Evolutionary conservation across 1,284 basidiomycete genomes (phyloP).

Genomic region (Ceratobasidium theobromae): DNA sequence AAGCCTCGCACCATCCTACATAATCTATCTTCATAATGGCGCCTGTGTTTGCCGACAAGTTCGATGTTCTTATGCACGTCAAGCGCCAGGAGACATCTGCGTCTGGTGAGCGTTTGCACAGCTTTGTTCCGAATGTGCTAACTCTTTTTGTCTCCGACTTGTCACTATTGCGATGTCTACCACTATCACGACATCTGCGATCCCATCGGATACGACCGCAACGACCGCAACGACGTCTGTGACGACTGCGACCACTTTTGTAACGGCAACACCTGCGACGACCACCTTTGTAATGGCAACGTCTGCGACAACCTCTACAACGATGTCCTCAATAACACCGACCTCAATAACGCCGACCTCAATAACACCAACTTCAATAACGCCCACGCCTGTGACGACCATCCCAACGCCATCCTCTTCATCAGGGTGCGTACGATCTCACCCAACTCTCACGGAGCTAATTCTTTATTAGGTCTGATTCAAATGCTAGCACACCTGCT

Average conservation of each 20-base stretch:
- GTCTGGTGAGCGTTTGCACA: conserved; percentile 29
- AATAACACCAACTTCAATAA: background rate
- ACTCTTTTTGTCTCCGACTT: background rate
- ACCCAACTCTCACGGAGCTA: conserved; percentile 2
- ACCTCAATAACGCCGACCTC: background rate
- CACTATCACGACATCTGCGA: background rate
- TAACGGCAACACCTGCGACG: background rate
- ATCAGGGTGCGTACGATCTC: conserved; percentile 11
- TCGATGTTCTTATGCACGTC: conserved; percentile 21
- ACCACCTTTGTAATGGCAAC: background rate
- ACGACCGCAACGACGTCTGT: background rate
- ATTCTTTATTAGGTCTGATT: conserved; percentile 22
- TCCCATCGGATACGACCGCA: background rate
- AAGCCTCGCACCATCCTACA: conserved; percentile 32
- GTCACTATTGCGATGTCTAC: too few relatives aligned
- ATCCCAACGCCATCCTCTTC: background rate
- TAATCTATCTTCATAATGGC: too few relatives aligned
- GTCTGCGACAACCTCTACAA: too few relatives aligned
- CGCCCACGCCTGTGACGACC: background rate
- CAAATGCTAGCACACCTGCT: background rate
- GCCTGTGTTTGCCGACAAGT: conserved; percentile 14
- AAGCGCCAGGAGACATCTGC: conserved; percentile 7
- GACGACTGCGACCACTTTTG: background rate
- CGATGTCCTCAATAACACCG: background rate
- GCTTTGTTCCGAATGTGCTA: too few relatives aligned